Percentiles rank a stretch among this genome's conserved stretches.
Conservation (phyloP, 495 filamentous ascomycete species). For the Coniosporium apollinis region DNA sequence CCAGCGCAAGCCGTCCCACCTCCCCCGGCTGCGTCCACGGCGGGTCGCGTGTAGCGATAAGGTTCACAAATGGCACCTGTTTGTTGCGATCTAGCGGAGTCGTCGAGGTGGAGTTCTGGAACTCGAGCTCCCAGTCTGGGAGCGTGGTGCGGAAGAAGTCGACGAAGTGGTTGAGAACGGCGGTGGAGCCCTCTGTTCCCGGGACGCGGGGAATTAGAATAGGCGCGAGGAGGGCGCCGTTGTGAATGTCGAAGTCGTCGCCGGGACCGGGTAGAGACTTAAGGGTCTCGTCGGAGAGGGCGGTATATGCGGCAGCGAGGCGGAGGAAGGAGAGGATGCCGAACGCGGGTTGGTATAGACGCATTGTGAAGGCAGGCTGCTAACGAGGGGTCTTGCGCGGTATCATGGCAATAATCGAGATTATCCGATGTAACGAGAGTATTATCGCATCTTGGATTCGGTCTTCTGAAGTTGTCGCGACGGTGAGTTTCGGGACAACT, state of each 20-base stretch:
- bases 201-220: constrained; percentile 84
- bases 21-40: constrained; percentile 60
- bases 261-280: constrained; percentile 47
- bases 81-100: constrained; percentile 56
- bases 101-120: constrained; percentile 70
- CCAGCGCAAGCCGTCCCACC: constrained; percentile 64
- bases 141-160: constrained; percentile 60
- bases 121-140: constrained; percentile 60
- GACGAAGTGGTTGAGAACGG: constrained; percentile 65
- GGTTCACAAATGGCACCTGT: constrained; percentile 67
- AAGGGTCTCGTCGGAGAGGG: constrained; percentile 56
- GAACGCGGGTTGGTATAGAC: no score
- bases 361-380: no score
- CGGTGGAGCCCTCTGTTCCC: constrained; percentile 58
- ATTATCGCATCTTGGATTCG: no score
- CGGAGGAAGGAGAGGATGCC: constrained; percentile 26
- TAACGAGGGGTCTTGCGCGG: no score
- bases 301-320: constrained; percentile 42
- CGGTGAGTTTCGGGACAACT: no score
- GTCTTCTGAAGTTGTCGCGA: no score
- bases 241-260: constrained; percentile 64
- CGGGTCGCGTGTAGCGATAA: constrained; percentile 79
- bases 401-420: no score
- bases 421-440: no score
- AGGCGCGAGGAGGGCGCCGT: constrained; percentile 61